These are phyloP conservation scores for Neodidymelliopsis sp. DNA, from an alignment of 2,329 filamentous ascomycete species.

Conservation along the genomic window DNA sequence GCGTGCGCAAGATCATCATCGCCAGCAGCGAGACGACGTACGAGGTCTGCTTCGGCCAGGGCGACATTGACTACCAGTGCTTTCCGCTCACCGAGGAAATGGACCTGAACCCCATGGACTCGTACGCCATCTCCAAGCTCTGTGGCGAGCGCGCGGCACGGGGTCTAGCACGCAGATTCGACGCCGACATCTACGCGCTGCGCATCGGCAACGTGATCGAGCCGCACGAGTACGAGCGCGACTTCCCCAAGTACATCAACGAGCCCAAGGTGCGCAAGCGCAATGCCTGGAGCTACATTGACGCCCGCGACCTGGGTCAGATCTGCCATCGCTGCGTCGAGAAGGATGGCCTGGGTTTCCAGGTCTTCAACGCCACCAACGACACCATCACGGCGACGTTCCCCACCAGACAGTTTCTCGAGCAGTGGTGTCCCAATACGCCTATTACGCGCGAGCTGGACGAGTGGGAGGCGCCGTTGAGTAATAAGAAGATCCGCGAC, in stretches of 20 bases:
- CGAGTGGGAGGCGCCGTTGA: slow-evolving; percentile 66
- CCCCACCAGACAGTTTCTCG: slow-evolving; percentile 62
- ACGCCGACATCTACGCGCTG: slow-evolving; percentile 66
- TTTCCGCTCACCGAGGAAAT: slow-evolving; percentile 68
- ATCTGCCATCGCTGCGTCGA: slow-evolving; percentile 64
- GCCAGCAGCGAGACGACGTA: slow-evolving; percentile 68
- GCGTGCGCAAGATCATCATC: slow-evolving; percentile 68
- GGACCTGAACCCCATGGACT: slow-evolving; percentile 67
- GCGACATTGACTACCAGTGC: slow-evolving; percentile 62
- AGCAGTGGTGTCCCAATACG: slow-evolving; percentile 58
- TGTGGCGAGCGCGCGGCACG: slow-evolving; percentile 65
- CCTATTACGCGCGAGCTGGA: slow-evolving; percentile 64
- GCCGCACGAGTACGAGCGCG: slow-evolving; percentile 65
- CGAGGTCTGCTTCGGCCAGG: slow-evolving; percentile 68
- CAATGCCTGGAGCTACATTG: slow-evolving; percentile 70
- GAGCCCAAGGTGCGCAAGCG: slow-evolving; percentile 61
- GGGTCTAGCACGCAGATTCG: slow-evolving; percentile 64
- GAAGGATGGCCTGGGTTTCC: slow-evolving; percentile 65
- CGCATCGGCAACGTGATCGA: slow-evolving; percentile 69
- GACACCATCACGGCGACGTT: slow-evolving; percentile 64
- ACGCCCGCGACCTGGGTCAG: slow-evolving; percentile 67
- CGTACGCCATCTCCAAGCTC: slow-evolving; percentile 68
- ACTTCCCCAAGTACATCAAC: slow-evolving; percentile 61
- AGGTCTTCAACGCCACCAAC: slow-evolving; percentile 71
- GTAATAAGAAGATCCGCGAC: slow-evolving; percentile 66